Evolutionary conservation across 345 rosid genomes (phyloP).

Genomic region (Atalantia buxifolia): DNA sequence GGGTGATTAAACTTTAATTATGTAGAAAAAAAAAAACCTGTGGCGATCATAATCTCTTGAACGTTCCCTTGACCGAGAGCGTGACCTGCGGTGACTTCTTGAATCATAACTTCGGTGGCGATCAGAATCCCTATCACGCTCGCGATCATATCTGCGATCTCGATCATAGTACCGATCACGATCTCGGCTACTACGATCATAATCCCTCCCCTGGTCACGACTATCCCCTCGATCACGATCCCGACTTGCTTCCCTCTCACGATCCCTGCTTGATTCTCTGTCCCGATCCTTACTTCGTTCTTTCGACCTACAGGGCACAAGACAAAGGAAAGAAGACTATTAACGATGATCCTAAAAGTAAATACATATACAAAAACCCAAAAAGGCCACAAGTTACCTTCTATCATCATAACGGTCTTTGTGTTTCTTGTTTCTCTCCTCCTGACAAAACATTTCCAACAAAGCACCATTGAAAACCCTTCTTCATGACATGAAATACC

Average conservation of each 20-base stretch:
- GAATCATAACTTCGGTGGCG: conserved; percentile 78
- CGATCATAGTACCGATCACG: conserved; percentile 77
- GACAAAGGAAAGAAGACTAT: neutral
- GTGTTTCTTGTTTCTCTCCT: conserved; percentile 70
- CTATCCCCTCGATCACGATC: conserved; percentile 64
- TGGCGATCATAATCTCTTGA: conserved; percentile 80
- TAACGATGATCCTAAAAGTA: neutral
- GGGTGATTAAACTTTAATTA: neutral
- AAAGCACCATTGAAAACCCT: conserved; percentile 27
- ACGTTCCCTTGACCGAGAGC: conserved; percentile 77
- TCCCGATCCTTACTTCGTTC: conserved; percentile 54
- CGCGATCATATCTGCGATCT: conserved; percentile 60
- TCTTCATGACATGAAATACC: conserved; percentile 7
- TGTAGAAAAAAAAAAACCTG: conserved; percentile 40
- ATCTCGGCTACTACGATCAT: conserved; percentile 83
- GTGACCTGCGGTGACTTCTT: conserved; percentile 71
- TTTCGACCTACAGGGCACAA: conserved; percentile 52
- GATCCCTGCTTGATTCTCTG: conserved; percentile 34
- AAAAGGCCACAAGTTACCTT: conserved; percentile 30
- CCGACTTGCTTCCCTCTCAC: conserved; percentile 58
- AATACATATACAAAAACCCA: neutral
- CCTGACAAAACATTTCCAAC: conserved; percentile 47
- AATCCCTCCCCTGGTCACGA: conserved; percentile 81
- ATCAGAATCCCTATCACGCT: conserved; percentile 62
- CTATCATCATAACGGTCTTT: conserved; percentile 53